Base-by-base conservation (phyloP, 345 rosid species). In the Euphorbia lathyris region DNA sequence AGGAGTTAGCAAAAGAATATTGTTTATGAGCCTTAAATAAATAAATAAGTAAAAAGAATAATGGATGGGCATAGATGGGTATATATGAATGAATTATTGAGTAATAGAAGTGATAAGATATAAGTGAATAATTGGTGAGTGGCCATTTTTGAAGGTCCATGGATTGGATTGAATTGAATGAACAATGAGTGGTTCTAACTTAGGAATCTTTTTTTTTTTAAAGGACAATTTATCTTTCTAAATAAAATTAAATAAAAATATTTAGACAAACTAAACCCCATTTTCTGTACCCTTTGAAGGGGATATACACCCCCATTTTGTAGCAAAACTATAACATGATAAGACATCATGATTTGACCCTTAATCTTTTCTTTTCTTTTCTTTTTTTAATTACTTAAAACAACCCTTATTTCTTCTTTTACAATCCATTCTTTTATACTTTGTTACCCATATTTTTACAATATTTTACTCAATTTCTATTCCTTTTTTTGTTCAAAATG, bases 41-140 rank as follows among this genome's bases (percentile, higher is more conserved):
- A 19, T 51, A 13, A 47, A 13, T 13, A 8, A 47, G 25, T 19
- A 19, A 51, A 51, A 51, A 19, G 25, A 51, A 20, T 4, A 16
- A n/a, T 16, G 4, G 12, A 16, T 3, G 22, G 55, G 22, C 6
- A 51, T 19, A 5, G 10, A 51, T 19, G 10, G 22, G 25, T 3
- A 20, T 50, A 19, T 6, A 19, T 26, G 10, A 25, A 45, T 58
- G 51, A 75, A 72, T 72, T 58, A 72, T 75, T 72, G 71, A 1
- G 20, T 13, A 12, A 55, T 9, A 45, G 77, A 64, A 58, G 72
- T 51, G 73, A 68, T 56, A 30, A 42, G 53, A 22, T 20, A 23
- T 3, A 27, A 47, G 38, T 17, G 29, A 72, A 79, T 69, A 36
- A 76, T 76, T 65, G 75, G 23, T 0, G 2, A 13, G 20, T 63